Evolutionary conservation across 2,329 filamentous ascomycete genomes (phyloP).

Genomic region (Magnaporthiopsis incrustans): DNA sequence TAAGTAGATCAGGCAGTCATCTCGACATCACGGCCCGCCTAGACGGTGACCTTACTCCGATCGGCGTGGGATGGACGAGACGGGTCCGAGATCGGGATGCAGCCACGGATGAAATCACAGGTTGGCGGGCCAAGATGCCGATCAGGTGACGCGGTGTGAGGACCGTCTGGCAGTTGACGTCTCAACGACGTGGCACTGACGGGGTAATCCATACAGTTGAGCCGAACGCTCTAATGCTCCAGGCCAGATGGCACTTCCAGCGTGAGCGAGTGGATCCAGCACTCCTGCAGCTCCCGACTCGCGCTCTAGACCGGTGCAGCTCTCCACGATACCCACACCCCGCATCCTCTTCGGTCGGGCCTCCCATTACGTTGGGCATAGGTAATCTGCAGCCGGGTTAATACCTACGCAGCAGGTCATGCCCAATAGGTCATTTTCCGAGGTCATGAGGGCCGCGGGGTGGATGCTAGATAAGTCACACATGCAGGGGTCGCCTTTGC

Average conservation of each 20-base stretch:
- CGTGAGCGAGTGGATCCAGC: not conserved
- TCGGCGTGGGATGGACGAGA: not conserved
- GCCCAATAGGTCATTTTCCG: not conserved
- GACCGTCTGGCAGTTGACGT: too few species aligned
- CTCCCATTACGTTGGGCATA: not conserved
- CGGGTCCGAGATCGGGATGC: conserved; percentile 3
- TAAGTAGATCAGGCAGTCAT: conserved; percentile 3
- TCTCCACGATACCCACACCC: not conserved
- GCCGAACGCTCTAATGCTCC: too few species aligned
- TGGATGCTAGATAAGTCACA: not conserved
- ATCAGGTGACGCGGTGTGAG: not conserved
- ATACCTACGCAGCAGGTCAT: too few species aligned
- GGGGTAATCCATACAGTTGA: too few species aligned
- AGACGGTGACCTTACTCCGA: not conserved
- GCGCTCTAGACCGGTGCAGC: not conserved
- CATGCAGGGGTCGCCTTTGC: not conserved
- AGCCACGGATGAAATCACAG: not conserved
- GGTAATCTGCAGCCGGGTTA: not conserved
- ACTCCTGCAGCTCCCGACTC: not conserved
- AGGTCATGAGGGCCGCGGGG: not conserved
- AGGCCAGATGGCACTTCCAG: too few species aligned
- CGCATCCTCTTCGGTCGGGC: not conserved
- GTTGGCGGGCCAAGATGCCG: conserved; percentile 1
- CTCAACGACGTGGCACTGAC: not conserved
- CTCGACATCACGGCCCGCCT: not conserved